phyloP scores from a whole-genome alignment of 441 rosid genomes.

The Biscutella laevigata region DNA sequence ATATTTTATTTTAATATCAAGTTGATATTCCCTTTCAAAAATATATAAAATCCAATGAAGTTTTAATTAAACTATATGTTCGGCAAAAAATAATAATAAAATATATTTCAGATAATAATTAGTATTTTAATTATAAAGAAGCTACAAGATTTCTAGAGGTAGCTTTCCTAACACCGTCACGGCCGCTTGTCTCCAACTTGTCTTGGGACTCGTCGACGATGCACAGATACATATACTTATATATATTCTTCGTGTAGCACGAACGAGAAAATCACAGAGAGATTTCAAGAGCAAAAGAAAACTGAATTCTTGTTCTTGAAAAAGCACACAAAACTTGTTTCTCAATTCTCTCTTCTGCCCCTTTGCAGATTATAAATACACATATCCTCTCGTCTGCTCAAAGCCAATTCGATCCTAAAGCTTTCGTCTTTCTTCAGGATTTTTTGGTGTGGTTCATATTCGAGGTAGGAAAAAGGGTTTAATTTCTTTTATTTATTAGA shows the following conservation, averaged over 20 bases:
- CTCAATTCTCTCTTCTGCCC: constrained; percentile 10
- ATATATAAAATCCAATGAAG: too few relatives aligned
- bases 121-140: background rate
- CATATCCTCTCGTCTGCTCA: constrained; percentile 2
- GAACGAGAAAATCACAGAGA: constrained; percentile 18
- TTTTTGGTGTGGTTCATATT: constrained; percentile 20
- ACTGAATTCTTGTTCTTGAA: constrained; percentile 24
- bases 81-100: too few relatives aligned
- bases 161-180: constrained; percentile 27
- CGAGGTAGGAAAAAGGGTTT: constrained; percentile 26
- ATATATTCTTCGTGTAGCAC: constrained; percentile 13
- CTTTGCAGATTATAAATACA: background rate
- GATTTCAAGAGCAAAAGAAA: constrained; percentile 6
- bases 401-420: constrained; percentile 19
- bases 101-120: too few relatives aligned
- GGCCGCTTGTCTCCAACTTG: constrained; percentile 33
- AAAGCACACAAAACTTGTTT: constrained; percentile 12
- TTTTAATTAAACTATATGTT: too few relatives aligned
- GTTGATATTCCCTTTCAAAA: too few relatives aligned
- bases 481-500: background rate
- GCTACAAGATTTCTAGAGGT: constrained; percentile 19
- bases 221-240: background rate
- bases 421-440: constrained; percentile 2
- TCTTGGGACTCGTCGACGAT: constrained; percentile 27
- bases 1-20: too few relatives aligned